Conservation (phyloP, 768 basidiomycete genomes). For the Pisolithus sp. region DNA sequence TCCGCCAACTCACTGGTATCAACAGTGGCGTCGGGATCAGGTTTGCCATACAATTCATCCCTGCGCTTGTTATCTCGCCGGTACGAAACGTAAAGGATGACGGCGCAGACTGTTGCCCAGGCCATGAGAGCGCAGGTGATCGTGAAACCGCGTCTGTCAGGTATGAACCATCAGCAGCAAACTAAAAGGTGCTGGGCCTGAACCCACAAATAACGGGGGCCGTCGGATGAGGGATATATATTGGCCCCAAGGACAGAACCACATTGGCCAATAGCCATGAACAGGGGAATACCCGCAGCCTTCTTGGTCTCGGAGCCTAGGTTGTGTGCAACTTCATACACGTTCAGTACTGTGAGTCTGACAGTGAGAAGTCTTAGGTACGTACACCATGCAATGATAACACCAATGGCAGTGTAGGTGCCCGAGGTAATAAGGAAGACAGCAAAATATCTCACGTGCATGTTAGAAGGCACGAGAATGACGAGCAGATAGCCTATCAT, state of each 20-base stretch:
- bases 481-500: slow-evolving; percentile 57
- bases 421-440: slow-evolving; percentile 72
- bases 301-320: slow-evolving; percentile 74
- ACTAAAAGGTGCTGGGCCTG: background rate
- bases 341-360: background rate
- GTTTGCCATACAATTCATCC: slow-evolving; percentile 46
- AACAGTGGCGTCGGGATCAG: slow-evolving; percentile 39
- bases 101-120: slow-evolving; percentile 46
- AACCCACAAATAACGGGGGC: slow-evolving; percentile 59
- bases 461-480: slow-evolving; percentile 45
- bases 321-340: slow-evolving; percentile 54
- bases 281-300: slow-evolving; percentile 69
- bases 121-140: slow-evolving; percentile 48
- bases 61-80: slow-evolving; percentile 52
- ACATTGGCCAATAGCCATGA: slow-evolving; percentile 76
- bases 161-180: background rate
- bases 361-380: slow-evolving; percentile 4
- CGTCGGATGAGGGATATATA: slow-evolving; percentile 57
- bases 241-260: slow-evolving; percentile 75
- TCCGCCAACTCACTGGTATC: slow-evolving; percentile 65
- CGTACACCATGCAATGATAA: slow-evolving; percentile 75
- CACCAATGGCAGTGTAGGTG: slow-evolving; percentile 70
- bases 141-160: slow-evolving; percentile 51
- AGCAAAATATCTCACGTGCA: slow-evolving; percentile 68
- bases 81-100: slow-evolving; percentile 56